A percentile compares a stretch with the other conserved stretches of the same genome.
These are phyloP conservation scores for Phaeosphaeria sp. DNA, from an alignment of 2,329 filamentous ascomycete genomes.

Conservation along the genomic window DNA sequence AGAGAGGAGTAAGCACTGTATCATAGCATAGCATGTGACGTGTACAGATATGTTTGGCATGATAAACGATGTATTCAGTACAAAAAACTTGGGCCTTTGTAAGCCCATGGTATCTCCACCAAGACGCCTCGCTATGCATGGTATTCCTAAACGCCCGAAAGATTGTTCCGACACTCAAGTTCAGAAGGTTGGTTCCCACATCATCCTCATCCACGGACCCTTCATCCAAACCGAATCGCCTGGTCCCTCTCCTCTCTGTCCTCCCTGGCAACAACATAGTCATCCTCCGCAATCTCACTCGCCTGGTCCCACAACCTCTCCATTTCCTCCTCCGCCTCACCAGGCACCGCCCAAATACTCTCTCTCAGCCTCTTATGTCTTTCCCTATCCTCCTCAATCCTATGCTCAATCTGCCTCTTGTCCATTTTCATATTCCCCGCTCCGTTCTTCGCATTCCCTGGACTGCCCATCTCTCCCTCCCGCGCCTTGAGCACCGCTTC, in stretches of 20 bases:
- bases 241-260: constrained; percentile 66
- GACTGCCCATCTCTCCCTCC: constrained; percentile 56
- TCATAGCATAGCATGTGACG: constrained; percentile 43
- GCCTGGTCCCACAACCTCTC: constrained; percentile 85
- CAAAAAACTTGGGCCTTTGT: constrained; percentile 21
- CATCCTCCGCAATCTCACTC: constrained; percentile 87
- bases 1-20: constrained; percentile 28
- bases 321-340: constrained; percentile 69
- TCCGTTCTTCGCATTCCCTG: constrained; percentile 40
- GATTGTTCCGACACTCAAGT: background rate
- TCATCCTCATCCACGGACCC: too few species aligned
- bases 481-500: constrained; percentile 83
- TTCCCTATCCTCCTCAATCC: constrained; percentile 96
- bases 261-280: constrained; percentile 77
- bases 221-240: constrained; percentile 53
- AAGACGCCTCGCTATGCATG: constrained; percentile 38
- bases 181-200: too few species aligned
- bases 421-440: constrained; percentile 63
- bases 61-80: constrained; percentile 39
- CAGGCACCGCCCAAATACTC: constrained; percentile 87
- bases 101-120: constrained; percentile 38
- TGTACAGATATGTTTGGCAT: constrained; percentile 49
- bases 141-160: constrained; percentile 1
- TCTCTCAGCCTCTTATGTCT: constrained; percentile 90
- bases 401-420: constrained; percentile 89